Base-by-base conservation (phyloP, 805 yeast genomes). In the Wickerhamia fluorescens region DNA sequence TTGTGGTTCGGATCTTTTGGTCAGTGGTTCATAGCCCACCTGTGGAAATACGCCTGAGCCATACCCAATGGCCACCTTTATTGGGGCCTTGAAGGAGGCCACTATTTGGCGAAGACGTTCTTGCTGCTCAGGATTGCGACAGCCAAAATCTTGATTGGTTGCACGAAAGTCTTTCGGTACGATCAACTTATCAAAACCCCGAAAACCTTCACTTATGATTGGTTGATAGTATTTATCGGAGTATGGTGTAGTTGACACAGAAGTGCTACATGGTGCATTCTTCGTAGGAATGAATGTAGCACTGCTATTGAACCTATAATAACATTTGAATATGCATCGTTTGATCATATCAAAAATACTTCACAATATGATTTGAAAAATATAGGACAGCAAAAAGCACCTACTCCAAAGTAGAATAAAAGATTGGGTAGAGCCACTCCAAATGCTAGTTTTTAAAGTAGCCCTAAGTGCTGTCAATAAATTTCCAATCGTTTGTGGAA, bases 41-140 rank as follows among this genome's bases (percentile, higher is more conserved):
- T 89, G 98, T 20, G 74, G 68, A 45, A 92, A 83, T 1, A 92
- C 95, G 4, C 95, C 95, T 6, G 94, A 82, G 2, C 98, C 98
- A 53, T 89, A 89, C 0, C 96, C 98, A 56, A 89, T 83, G 1
- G 95, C 78, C 44, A 73, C 82, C 30, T 75, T 61, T 9, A 86
- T 71, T 1, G 92, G 88, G 1, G 89, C 80, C 23, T 73, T 60
- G 53, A 84, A 84, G 25, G 64, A 58, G 54, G 71, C 54, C 21
- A 79, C 44, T 3, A 81, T 66, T 3, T 63, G 50, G 11, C 65
- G 50, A 16, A 85, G 56, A 6, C 68, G 61, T 7, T 50, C 51
- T 20, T 71, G 38, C 15, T 31, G 34, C 10, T 13, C 23, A 7
- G 14, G 11, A 6, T 30, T 21, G 4, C 13, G 21, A 7, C 31